Base-by-base conservation (phyloP, 805 yeast species). In the Yarrowia deformans region DNA sequence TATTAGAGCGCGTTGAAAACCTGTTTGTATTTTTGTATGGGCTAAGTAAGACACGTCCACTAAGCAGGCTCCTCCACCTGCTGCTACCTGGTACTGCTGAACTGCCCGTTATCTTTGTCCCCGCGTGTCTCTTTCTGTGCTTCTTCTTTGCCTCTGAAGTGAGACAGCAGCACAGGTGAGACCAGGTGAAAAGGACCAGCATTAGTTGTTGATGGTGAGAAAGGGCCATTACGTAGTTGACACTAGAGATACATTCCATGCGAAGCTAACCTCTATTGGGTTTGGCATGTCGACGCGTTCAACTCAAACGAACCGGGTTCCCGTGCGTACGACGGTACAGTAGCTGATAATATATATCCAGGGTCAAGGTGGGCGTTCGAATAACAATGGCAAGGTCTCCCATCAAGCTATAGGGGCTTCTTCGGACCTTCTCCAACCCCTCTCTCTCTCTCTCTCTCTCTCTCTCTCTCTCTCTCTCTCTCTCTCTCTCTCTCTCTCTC, bases 251-350 rank as follows among this genome's bases (percentile, higher is more conserved):
- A 49, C 54, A 49, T 49, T 49, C 54, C 54, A 49, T 49, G 54
- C 54, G 19, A 49, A 49, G 39, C 54, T 49, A 49, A 49, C 23
- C 13, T 8, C 52, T 48, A 48, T 49, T 49, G 54, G 10, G 54
- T 49, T 49, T 49, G 52, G 35, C 35, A 48, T 48, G 35, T 13
- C 52, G 52, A 48, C 52, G 52, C 52, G 52, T 48, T 48, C 35
- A 16, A 48, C 52, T 16, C 18, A 29, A 48, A 23, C 46, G 10
- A 19, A 6, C 12, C 14, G 7, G 46, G 46, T 42, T 42, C 46
- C 29, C 29, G 29, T 23, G 29, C n/a, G n/a, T n/a, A n/a, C n/a
- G n/a, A n/a, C n/a, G n/a, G n/a, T 23, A 23, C 19, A n/a, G 10
- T 42, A 42, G 46, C 46, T n/a, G 23, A n/a, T n/a, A 42, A 42